phyloP scores from a whole-genome alignment of 768 basidiomycete species.

The Hericium rajendrae region DNA sequence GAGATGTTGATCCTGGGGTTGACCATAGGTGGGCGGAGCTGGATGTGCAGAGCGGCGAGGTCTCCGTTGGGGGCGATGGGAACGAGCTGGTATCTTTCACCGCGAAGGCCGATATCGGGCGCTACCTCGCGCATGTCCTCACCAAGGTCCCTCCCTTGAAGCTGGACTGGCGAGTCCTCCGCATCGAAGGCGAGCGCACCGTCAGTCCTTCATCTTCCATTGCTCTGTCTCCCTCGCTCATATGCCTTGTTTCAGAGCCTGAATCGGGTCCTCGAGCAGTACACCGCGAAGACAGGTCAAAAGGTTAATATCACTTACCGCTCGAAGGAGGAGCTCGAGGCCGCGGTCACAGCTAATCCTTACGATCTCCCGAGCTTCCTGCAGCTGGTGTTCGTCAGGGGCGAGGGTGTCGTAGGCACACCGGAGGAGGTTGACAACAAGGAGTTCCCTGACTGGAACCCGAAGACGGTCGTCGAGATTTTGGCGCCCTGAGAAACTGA shows the following conservation, averaged over 20 bases:
- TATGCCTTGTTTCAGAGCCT: background rate
- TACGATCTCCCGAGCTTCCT: background rate
- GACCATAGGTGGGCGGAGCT: background rate
- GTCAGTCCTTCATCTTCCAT: background rate
- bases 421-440: background rate
- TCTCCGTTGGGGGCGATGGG: slow-evolving; percentile 2
- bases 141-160: background rate
- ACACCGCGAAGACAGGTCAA: background rate
- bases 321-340: background rate
- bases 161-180: background rate
- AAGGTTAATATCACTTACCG: background rate
- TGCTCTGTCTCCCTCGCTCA: background rate
- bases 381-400: background rate
- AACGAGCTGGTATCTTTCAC: background rate
- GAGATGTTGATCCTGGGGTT: background rate
- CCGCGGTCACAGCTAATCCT: background rate
- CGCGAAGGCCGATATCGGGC: background rate
- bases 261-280: background rate
- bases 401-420: background rate
- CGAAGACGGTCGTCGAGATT: background rate
- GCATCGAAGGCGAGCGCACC: background rate
- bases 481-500: background rate
- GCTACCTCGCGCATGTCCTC: background rate
- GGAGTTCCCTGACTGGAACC: background rate
- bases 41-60: background rate